A percentile compares a stretch with the other conserved stretches of the same genome.
Evolutionary conservation across 2,329 filamentous ascomycete genomes (phyloP).

Genomic region (Epicoccum sorghinum): DNA sequence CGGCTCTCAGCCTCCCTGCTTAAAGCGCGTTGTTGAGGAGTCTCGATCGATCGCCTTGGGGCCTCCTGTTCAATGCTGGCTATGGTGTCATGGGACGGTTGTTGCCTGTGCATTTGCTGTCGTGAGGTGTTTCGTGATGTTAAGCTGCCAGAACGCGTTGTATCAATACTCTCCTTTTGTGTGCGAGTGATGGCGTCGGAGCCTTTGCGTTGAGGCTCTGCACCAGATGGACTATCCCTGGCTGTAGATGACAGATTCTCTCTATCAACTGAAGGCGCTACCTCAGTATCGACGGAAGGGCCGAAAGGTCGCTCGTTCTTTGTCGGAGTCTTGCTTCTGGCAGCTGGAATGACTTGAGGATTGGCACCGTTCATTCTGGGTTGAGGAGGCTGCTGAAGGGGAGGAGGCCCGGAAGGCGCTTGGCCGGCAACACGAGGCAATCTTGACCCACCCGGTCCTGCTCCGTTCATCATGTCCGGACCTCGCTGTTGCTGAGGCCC

Average conservation of each 20-base stretch:
- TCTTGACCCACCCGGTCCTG: constrained; percentile 56
- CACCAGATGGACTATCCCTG: constrained; percentile 41
- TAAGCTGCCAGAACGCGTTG: constrained; percentile 40
- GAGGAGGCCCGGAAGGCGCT: constrained; percentile 67
- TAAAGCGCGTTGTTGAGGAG: constrained; percentile 35
- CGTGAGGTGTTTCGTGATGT: constrained; percentile 45
- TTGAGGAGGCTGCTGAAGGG: constrained; percentile 67
- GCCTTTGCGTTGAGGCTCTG: constrained; percentile 35
- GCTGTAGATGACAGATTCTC: constrained; percentile 56
- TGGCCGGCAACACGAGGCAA: constrained; percentile 66
- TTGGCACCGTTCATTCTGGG: constrained; percentile 55
- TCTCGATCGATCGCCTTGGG: constrained; percentile 41
- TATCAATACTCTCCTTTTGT: constrained; percentile 46
- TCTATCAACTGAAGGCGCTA: constrained; percentile 51
- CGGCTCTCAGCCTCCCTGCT: constrained; percentile 41
- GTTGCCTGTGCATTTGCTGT: constrained; percentile 56
- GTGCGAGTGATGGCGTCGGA: constrained; percentile 39
- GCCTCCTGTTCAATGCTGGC: constrained; percentile 56
- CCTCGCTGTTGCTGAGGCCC: constrained; percentile 43
- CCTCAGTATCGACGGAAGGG: constrained; percentile 51
- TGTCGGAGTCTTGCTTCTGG: constrained; percentile 58
- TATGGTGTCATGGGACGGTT: constrained; percentile 65
- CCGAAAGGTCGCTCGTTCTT: constrained; percentile 55
- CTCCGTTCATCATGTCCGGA: constrained; percentile 41
- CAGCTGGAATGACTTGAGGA: constrained; percentile 17